Percentiles rank a stretch among this genome's conserved stretches.
Evolutionary conservation across 208 protist species (phyloP).

Genomic region (Leishmania martiniquensis): DNA sequence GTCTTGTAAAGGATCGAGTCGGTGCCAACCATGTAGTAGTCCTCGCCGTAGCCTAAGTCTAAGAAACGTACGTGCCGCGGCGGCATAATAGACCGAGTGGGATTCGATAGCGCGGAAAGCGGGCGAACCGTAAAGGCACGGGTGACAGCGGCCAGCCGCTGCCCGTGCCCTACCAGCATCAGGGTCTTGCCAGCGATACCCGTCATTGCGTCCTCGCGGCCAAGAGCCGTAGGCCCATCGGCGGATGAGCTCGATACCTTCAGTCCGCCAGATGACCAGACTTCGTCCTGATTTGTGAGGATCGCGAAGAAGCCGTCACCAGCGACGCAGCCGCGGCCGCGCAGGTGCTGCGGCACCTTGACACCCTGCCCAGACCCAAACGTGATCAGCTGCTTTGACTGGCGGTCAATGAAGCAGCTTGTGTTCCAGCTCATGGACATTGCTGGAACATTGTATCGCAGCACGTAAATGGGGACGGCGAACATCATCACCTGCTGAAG

Average conservation of each 20-base stretch:
- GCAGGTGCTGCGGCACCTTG: constrained; percentile 77
- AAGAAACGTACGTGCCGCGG: constrained; percentile 75
- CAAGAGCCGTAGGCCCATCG: constrained; percentile 51
- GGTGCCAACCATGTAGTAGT: constrained; percentile 89
- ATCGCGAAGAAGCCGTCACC: constrained; percentile 86
- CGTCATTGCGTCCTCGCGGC: constrained; percentile 64
- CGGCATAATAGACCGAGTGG: constrained; percentile 76
- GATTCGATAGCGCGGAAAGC: constrained; percentile 76
- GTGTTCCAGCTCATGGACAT: constrained; percentile 91
- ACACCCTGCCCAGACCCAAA: constrained; percentile 71
- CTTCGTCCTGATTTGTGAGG: constrained; percentile 85
- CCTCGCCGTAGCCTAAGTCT: constrained; percentile 79
- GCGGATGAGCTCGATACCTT: constrained; percentile 53
- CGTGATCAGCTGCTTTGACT: constrained; percentile 75
- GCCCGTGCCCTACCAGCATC: constrained; percentile 74
- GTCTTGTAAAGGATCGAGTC: constrained; percentile 90
- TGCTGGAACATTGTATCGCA: constrained; percentile 86
- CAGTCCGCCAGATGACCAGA: constrained; percentile 77
- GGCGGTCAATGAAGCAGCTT: constrained; percentile 82
- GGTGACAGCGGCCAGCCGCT: constrained; percentile 74
- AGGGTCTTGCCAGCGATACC: constrained; percentile 69
- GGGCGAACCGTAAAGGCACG: constrained; percentile 78
- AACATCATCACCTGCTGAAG: constrained; percentile 90
- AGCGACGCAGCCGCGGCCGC: constrained; percentile 78
- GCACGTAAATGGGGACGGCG: constrained; percentile 74